These are phyloP conservation scores for Elsinoe necatrix DNA, from an alignment of 2,329 filamentous ascomycete genomes.

Conservation along the genomic window DNA sequence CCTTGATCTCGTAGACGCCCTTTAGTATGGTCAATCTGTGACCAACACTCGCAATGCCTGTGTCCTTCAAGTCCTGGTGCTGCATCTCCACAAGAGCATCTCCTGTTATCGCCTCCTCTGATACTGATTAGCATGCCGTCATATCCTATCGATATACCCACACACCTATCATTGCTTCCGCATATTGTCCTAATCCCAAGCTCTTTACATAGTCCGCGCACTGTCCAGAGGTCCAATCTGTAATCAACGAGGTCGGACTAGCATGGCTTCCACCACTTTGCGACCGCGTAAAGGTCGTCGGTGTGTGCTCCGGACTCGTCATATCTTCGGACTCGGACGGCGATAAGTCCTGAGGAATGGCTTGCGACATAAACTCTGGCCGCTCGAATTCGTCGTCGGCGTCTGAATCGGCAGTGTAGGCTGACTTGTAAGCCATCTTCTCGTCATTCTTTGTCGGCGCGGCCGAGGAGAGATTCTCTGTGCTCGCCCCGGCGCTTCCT, in stretches of 20 bases:
- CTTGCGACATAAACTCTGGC: constrained; percentile 59
- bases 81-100: constrained; percentile 81
- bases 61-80: constrained; percentile 89
- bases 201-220: constrained; percentile 80
- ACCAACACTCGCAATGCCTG: constrained; percentile 86
- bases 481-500: constrained; percentile 14
- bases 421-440: constrained; percentile 33
- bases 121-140: constrained; percentile 11
- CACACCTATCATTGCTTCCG: constrained; percentile 69
- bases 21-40: constrained; percentile 93
- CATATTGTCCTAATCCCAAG: constrained; percentile 74
- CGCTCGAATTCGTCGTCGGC: constrained; percentile 78
- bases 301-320: constrained; percentile 56
- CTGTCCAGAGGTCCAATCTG: constrained; percentile 76
- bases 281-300: constrained; percentile 65
- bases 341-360: constrained; percentile 49
- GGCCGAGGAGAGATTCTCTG: constrained; percentile 14
- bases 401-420: constrained; percentile 69
- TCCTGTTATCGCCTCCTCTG: constrained; percentile 85
- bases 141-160: constrained; percentile 28
- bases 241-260: constrained; percentile 65
- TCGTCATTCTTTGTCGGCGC: constrained; percentile 13
- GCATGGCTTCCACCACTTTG: constrained; percentile 49
- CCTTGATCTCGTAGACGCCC: constrained; percentile 92
- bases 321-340: constrained; percentile 43